Evolutionary conservation across 1,139 yeast species (phyloP), one percentile per base, ranked within the genome.

Genomic region (Scheffersomyces parashehatae): DNA sequence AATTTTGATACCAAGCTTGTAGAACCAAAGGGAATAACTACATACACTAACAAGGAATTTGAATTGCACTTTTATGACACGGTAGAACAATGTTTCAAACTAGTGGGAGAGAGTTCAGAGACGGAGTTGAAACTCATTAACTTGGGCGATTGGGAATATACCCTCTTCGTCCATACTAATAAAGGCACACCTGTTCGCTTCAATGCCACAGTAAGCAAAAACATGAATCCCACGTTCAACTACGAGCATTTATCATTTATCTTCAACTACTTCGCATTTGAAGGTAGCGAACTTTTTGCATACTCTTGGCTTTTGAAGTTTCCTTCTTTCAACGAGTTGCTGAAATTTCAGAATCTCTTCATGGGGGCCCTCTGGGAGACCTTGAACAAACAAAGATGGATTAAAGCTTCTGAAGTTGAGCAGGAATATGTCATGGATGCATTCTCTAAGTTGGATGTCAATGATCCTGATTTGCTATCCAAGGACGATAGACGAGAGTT

Each of bases 251-350:
- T 63, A 9, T 75, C 88, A 0, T 86, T 89, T 54, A 76, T 85
- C 29, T 89, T 88, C 74, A 86, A 86, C 56, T 74, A 79, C 50
- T 68, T 67, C 29, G 41, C 47, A 1, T 40, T 41, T 11, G 49
- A 42, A 7, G 45, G 47, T 4, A 56, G 67, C 2, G 68, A 59
- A 11, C 64, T 68, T 2, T 55, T 59, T 1, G 74, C 80, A 0
- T 70, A 73, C 39, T 84, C 96, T 0, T 87, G 87, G 78, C 69
- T 86, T 47, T 52, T 88, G 33, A 79, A 75, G 54, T 88, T 89
- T 55, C 52, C 53, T 0, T 58, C 63, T 35, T 60, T 65, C 14
- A 68, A 67, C 1, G 62, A 62, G 0, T 70, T 84, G 45, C 67
- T 69, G 28, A 53, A 56, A 14, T 86, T 88, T 58, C 88, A 85